Percentiles rank a stretch among this genome's conserved stretches.
Conservation (phyloP, 225 moss, liverwort and hornwort species). For the Asterella californica region DNA sequence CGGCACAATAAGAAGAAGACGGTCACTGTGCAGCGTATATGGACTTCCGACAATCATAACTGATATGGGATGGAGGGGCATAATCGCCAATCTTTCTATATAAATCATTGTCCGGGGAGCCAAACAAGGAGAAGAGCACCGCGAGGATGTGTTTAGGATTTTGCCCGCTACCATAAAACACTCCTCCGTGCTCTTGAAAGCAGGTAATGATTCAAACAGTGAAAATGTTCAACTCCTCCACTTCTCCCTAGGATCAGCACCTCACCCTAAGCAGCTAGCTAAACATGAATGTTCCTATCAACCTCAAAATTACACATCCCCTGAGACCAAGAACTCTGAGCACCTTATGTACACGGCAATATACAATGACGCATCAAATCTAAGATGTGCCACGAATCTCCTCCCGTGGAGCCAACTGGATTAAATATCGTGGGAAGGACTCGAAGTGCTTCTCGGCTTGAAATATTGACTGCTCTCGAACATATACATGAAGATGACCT, state of each 20-base stretch:
- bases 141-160: neutral
- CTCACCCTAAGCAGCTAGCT: slow-evolving; percentile 12
- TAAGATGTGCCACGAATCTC: slow-evolving; percentile 15
- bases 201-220: slow-evolving; percentile 8
- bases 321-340: slow-evolving; percentile 21
- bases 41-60: neutral
- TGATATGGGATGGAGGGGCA: neutral
- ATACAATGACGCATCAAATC: slow-evolving; percentile 33
- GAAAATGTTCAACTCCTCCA: neutral
- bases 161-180: neutral
- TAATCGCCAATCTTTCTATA: slow-evolving; percentile 19
- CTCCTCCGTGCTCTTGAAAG: neutral
- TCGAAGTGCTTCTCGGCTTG: slow-evolving; percentile 13
- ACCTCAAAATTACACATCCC: slow-evolving; percentile 32
- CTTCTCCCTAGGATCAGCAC: slow-evolving; percentile 5
- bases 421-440: slow-evolving; percentile 8
- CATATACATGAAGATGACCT: slow-evolving; percentile 14
- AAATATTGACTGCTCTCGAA: slow-evolving; percentile 11
- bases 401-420: slow-evolving; percentile 11
- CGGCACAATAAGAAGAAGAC: neutral
- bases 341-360: slow-evolving; percentile 35
- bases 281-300: slow-evolving; percentile 21
- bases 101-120: slow-evolving; percentile 16
- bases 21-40: neutral
- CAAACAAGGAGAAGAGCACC: neutral